Conservation (phyloP, 2,329 filamentous ascomycete species). For the Penicillium griseofulvum region DNA sequence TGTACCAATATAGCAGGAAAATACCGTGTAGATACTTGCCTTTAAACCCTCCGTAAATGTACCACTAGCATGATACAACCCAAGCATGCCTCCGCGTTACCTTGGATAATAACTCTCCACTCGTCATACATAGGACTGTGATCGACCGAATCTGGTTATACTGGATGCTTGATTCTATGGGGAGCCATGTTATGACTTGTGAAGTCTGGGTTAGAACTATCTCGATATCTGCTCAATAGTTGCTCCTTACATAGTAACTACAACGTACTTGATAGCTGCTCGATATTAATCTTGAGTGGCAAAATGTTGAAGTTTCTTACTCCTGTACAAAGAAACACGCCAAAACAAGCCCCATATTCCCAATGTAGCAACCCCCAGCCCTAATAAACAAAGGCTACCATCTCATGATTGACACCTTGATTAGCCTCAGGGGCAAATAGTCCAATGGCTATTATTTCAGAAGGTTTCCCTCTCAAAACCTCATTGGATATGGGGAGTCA, state of each 20-base stretch:
- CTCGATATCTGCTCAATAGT: not conserved
- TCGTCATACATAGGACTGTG: conserved; percentile 13
- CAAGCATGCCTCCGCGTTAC: conserved; percentile 12
- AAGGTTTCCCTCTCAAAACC: not conserved
- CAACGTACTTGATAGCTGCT: no score
- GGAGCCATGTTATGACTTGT: not conserved
- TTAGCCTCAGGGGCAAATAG: not conserved
- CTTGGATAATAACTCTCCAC: conserved; percentile 7
- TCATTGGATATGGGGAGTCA: not conserved
- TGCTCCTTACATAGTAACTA: no score
- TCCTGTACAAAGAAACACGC: conserved; percentile 1
- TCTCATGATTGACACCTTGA: not conserved
- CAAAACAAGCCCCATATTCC: not conserved
- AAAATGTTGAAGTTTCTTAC: not conserved
- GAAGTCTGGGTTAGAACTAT: no score
- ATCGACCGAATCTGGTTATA: not conserved
- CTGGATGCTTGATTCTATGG: not conserved
- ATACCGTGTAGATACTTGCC: not conserved
- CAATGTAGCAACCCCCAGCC: not conserved
- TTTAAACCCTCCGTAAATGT: conserved; percentile 16
- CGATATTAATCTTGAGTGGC: not conserved
- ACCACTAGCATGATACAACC: conserved; percentile 7
- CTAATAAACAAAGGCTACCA: conserved; percentile 4
- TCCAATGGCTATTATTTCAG: not conserved
- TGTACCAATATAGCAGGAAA: not conserved